Evolutionary conservation across 2,329 filamentous ascomycete species (phyloP).

Genomic region (Fusarium equiseti): DNA sequence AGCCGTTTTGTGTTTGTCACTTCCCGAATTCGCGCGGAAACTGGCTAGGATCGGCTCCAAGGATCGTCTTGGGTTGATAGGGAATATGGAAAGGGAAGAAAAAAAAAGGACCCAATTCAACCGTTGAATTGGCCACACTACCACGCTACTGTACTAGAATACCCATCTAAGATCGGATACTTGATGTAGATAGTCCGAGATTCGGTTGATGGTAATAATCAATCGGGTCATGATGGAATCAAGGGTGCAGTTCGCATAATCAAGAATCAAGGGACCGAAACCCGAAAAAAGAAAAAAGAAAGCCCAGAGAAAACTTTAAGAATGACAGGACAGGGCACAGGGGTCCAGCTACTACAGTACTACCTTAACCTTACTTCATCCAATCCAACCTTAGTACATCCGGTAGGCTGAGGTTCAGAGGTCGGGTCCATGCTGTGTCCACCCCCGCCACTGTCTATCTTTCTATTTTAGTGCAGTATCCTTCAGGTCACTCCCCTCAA

Average conservation of each 20-base stretch:
- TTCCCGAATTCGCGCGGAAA: conserved; percentile 21
- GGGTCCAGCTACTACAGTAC: conserved; percentile 16
- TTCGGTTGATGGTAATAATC: background rate
- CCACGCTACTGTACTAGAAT: background rate
- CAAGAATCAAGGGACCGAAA: background rate
- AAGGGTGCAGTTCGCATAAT: background rate
- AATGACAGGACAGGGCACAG: conserved; percentile 34
- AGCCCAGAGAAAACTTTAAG: conserved; percentile 12
- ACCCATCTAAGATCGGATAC: background rate
- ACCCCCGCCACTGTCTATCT: conserved; percentile 48
- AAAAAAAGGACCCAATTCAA: conserved; percentile 15
- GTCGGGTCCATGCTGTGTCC: conserved; percentile 42
- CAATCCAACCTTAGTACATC: conserved; percentile 11
- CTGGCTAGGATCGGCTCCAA: conserved; percentile 24
- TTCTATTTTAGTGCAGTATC: conserved; percentile 39
- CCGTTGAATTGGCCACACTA: conserved; percentile 21
- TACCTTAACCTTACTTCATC: conserved; percentile 20
- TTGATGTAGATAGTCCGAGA: background rate
- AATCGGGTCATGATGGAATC: background rate
- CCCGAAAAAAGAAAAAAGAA: background rate
- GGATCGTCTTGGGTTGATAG: conserved; percentile 4
- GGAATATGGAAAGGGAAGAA: background rate
- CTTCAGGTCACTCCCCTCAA: conserved; percentile 30
- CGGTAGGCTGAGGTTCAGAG: conserved; percentile 3
- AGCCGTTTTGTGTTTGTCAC: conserved; percentile 31